Conservation (phyloP, 2,329 filamentous ascomycete species). For the Teratosphaeria nubilosa region DNA sequence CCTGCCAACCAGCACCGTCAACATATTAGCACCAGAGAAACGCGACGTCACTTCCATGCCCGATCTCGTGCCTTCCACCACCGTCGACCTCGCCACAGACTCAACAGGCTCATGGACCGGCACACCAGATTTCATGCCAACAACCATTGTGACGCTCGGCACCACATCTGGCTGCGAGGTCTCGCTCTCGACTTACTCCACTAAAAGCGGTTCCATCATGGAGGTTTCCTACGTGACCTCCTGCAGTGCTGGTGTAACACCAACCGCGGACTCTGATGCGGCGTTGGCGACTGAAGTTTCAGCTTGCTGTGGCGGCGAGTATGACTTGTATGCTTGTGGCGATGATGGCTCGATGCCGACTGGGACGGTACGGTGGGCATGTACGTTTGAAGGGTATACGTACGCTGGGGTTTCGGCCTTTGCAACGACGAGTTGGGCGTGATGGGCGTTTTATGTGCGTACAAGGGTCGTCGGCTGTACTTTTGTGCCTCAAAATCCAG, state of each 20-base stretch:
- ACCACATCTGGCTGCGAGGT: conserved; percentile 5
- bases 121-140: conserved; percentile 5
- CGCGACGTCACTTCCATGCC: conserved; percentile 1
- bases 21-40: neutral
- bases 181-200: neutral
- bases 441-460: neutral
- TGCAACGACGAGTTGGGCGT: conserved; percentile 5
- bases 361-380: conserved; percentile 3
- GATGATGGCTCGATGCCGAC: conserved; percentile 4
- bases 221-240: conserved; percentile 1
- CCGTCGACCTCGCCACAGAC: conserved; percentile 4
- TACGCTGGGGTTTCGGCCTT: conserved; percentile 1
- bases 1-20: neutral
- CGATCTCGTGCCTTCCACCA: conserved; percentile 4
- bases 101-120: conserved; percentile 2
- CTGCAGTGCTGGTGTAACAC: neutral
- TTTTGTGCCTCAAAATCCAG: neutral
- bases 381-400: conserved; percentile 1
- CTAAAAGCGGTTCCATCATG: neutral
- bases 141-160: conserved; percentile 2
- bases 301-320: conserved; percentile 5
- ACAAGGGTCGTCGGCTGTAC: neutral
- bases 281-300: neutral
- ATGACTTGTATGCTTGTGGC: conserved; percentile 3
- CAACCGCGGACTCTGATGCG: neutral